phyloP scores from a whole-genome alignment of 2,329 filamentous ascomycete genomes.

The Monosporascus sp. region DNA sequence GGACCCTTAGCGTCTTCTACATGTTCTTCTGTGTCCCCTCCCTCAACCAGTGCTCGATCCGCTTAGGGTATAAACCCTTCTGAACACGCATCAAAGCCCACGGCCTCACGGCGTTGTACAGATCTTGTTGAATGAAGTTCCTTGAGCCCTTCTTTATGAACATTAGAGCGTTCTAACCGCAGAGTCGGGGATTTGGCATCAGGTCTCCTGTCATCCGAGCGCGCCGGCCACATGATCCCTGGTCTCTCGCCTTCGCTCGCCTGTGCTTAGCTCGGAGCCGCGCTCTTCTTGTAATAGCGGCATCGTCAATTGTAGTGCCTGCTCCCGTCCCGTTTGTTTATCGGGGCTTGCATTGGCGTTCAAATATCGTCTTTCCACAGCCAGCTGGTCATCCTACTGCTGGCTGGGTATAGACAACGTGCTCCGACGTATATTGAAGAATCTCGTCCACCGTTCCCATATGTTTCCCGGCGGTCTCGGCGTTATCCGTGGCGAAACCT shows the following conservation, averaged over 20 bases:
- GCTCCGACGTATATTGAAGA: constrained; percentile 3
- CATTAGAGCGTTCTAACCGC: neutral
- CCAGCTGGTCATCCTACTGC: constrained; percentile 4
- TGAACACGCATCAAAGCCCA: constrained; percentile 4
- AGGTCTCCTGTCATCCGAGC: constrained; percentile 3
- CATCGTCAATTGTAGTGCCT: constrained; percentile 3
- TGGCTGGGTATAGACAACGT: neutral
- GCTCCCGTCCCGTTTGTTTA: constrained; percentile 1
- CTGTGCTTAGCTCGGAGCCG: constrained; percentile 1
- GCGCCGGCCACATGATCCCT: constrained; percentile 1
- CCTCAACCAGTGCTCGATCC: neutral
- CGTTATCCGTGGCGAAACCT: no score
- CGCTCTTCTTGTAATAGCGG: constrained; percentile 1
- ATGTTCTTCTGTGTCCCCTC: neutral
- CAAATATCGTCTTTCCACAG: constrained; percentile 6
- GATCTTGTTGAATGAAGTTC: constrained; percentile 4
- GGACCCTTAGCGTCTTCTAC: neutral
- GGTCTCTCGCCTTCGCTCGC: constrained; percentile 6
- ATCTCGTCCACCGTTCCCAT: constrained; percentile 1
- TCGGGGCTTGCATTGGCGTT: constrained; percentile 1
- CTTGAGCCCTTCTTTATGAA: constrained; percentile 2
- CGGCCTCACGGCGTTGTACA: constrained; percentile 2
- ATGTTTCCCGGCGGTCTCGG: neutral
- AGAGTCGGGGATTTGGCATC: neutral
- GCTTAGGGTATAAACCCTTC: constrained; percentile 2